Percentiles rank a stretch among this genome's conserved stretches.
Evolutionary conservation across 345 rosid genomes (phyloP).

Genomic region (rapeseed (Brassica napus)): Da-Ae NC_063445.1:29362001-29362500

Average conservation of each 20-base stretch:
- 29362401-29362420: not conserved
- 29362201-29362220: slow-evolving; percentile 57
- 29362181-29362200: slow-evolving; percentile 67
- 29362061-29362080: slow-evolving; percentile 90
- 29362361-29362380: slow-evolving; percentile 62
- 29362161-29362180: slow-evolving; percentile 61
- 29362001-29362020: slow-evolving; percentile 77
- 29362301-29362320: slow-evolving; percentile 96
- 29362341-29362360: slow-evolving; percentile 96
- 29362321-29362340: slow-evolving; percentile 89
- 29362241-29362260: slow-evolving; percentile 88
- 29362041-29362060: slow-evolving; percentile 68
- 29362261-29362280: slow-evolving; percentile 78
- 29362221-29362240: slow-evolving; percentile 69
- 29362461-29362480: too few species aligned
- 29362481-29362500: too few species aligned
- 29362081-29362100: slow-evolving; percentile 79
- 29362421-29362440: too few species aligned
- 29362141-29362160: slow-evolving; percentile 45
- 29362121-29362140: slow-evolving; percentile 71
- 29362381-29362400: not conserved
- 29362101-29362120: slow-evolving; percentile 78
- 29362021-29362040: slow-evolving; percentile 67
- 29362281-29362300: slow-evolving; percentile 89
- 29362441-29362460: too few species aligned